phyloP scores from a whole-genome alignment of 495 filamentous ascomycete species.

The Parathielavia hyrcaniae region DNA sequence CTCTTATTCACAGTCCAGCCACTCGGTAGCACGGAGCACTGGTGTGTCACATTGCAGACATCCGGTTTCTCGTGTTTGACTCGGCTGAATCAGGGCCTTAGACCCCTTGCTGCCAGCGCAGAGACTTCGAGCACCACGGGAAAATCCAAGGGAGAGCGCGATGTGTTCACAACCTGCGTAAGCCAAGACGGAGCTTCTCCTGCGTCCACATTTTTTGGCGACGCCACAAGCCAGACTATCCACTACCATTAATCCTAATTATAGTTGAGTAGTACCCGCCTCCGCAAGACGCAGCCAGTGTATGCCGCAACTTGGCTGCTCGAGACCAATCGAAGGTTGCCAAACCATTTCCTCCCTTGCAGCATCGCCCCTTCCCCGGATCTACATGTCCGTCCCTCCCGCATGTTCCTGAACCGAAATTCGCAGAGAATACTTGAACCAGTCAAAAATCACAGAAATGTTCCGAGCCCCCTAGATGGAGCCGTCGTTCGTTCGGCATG shows the following conservation, averaged over 20 bases:
- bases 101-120: neutral
- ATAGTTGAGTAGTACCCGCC: conserved; percentile 2
- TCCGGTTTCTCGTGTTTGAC: conserved; percentile 11
- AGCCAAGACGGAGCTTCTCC: conserved; percentile 18
- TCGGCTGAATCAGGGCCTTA: conserved; percentile 10
- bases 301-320: neutral
- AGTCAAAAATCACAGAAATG: too few species aligned
- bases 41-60: neutral
- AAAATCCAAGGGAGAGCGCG: neutral
- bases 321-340: neutral
- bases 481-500: too few species aligned
- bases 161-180: neutral
- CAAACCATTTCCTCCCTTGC: neutral
- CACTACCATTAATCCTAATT: conserved; percentile 13
- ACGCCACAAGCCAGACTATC: neutral
- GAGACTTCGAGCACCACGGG: neutral
- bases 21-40: neutral
- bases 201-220: conserved; percentile 13
- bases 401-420: too few species aligned
- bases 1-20: neutral
- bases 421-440: too few species aligned
- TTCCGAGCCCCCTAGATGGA: too few species aligned
- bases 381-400: neutral
- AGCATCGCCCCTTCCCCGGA: neutral
- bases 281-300: neutral